Evolutionary conservation across 495 filamentous ascomycete genomes (phyloP).

Genomic region (Neurospora pannonica): DNA sequence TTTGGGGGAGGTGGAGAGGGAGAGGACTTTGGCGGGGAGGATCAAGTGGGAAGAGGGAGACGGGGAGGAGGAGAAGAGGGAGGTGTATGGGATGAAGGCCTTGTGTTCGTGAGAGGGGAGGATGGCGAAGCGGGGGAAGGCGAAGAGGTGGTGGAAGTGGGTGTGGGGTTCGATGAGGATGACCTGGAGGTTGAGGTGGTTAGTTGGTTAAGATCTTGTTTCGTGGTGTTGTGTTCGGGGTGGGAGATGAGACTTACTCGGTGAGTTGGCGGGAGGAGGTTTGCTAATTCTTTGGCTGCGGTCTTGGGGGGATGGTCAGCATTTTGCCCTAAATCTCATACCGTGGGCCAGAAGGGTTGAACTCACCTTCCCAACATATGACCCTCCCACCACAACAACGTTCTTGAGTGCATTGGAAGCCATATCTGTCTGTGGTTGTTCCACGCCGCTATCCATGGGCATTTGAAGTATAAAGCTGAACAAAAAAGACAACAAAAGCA

Average conservation of each 20-base stretch:
- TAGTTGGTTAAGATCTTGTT: neutral
- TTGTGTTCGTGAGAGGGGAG: slow-evolving; percentile 43
- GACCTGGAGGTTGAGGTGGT: slow-evolving; percentile 20
- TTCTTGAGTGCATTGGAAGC: slow-evolving; percentile 10
- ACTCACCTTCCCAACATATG: slow-evolving; percentile 20
- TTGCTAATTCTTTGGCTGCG: slow-evolving; percentile 18
- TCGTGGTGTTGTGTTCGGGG: neutral
- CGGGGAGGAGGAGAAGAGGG: slow-evolving; percentile 27
- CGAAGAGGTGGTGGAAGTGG: slow-evolving; percentile 46
- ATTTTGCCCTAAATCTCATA: neutral
- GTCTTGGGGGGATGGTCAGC: slow-evolving; percentile 1
- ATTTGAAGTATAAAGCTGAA: neutral
- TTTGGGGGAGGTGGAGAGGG: slow-evolving; percentile 19
- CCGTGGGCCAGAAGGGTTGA: neutral
- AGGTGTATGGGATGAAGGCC: slow-evolving; percentile 44
- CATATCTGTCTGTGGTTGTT: neutral
- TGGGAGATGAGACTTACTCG: slow-evolving; percentile 10
- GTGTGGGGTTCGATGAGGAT: slow-evolving; percentile 42
- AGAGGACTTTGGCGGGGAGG: slow-evolving; percentile 34
- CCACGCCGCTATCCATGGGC: neutral
- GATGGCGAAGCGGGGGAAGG: slow-evolving; percentile 46
- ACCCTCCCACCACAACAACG: slow-evolving; percentile 19
- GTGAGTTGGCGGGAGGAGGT: slow-evolving; percentile 16
- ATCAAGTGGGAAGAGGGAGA: slow-evolving; percentile 27
- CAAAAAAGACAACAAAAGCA: neutral